These are phyloP conservation scores for Leptographium procerum DNA, from an alignment of 2,329 filamentous ascomycete genomes.

Conservation along the genomic window DNA sequence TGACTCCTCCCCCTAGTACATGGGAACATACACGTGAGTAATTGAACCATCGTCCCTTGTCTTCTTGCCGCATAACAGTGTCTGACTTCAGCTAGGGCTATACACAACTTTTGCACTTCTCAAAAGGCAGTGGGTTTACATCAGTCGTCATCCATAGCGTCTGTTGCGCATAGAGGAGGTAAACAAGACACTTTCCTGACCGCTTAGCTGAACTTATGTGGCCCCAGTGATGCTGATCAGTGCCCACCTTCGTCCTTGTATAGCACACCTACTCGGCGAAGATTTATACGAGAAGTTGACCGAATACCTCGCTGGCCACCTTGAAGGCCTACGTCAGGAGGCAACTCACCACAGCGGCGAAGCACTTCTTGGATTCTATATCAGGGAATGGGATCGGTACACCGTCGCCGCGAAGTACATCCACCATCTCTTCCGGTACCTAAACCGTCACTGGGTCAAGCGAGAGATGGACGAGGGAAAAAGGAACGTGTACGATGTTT, in stretches of 20 bases:
- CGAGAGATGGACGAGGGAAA: slow-evolving; percentile 98
- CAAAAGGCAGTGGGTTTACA: slow-evolving; percentile 74
- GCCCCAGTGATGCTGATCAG: neutral
- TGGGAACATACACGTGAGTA: slow-evolving; percentile 83
- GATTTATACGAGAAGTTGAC: slow-evolving; percentile 91
- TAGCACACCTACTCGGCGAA: slow-evolving; percentile 88
- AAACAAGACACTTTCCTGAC: slow-evolving; percentile 13
- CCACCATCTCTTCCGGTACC: slow-evolving; percentile 90
- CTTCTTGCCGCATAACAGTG: neutral
- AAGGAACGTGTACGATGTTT: slow-evolving; percentile 96
- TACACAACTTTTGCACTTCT: slow-evolving; percentile 98
- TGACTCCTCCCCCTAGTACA: slow-evolving; percentile 50
- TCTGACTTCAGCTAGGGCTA: slow-evolving; percentile 49
- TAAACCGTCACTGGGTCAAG: slow-evolving; percentile 98
- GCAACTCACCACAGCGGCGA: slow-evolving; percentile 80
- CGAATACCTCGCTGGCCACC: slow-evolving; percentile 68
- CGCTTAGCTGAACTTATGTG: neutral
- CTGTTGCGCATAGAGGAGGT: slow-evolving; percentile 61
- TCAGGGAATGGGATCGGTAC: slow-evolving; percentile 92
- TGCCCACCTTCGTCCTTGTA: neutral
- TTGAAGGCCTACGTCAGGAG: slow-evolving; percentile 56
- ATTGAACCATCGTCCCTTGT: neutral
- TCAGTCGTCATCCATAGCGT: slow-evolving; percentile 22
- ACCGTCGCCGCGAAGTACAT: slow-evolving; percentile 95
- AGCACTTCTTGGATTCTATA: slow-evolving; percentile 83